Evolutionary conservation across 1,284 basidiomycete species (phyloP).

Genomic region (Ceratobasidium sp.): DNA sequence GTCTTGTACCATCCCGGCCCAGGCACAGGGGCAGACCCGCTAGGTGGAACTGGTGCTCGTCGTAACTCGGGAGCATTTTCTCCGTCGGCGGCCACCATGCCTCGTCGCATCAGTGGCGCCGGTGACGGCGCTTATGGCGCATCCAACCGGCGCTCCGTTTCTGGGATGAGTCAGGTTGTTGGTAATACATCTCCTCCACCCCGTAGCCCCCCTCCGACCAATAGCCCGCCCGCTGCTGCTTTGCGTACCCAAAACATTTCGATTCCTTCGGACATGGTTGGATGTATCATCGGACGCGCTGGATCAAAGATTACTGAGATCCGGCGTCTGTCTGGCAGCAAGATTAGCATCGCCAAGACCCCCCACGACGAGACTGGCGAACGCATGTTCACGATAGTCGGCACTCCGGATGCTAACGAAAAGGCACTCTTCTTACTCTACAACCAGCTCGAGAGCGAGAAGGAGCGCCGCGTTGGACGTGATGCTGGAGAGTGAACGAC

Average conservation of each 20-base stretch:
- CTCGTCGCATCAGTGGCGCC: conserved; percentile 54
- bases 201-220: conserved; percentile 58
- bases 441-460: conserved; percentile 96
- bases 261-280: conserved; percentile 99
- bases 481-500: conserved; percentile 55
- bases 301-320: conserved; percentile 99
- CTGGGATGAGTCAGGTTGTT: conserved; percentile 45
- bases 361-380: conserved; percentile 99
- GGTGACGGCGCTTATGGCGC: conserved; percentile 25
- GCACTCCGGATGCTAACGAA: conserved; percentile 95
- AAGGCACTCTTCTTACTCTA: conserved; percentile 97
- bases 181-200: conserved; percentile 48
- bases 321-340: conserved; percentile 93
- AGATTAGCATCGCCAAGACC: conserved; percentile 98
- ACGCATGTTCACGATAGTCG: conserved; percentile 99
- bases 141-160: conserved; percentile 45
- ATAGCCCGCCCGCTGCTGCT: conserved; percentile 58
- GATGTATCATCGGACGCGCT: conserved; percentile 95
- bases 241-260: conserved; percentile 98
- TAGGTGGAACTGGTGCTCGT: conserved; percentile 37
- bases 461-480: conserved; percentile 86
- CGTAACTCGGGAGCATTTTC: conserved; percentile 36
- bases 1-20: conserved; percentile 95
- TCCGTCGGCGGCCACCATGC: conserved; percentile 24
- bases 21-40: conserved; percentile 58